Percentiles rank a stretch among this genome's conserved stretches.
Conservation (phyloP, 176 grass and related monocot genomes). For the Oryza officinalis region DNA sequence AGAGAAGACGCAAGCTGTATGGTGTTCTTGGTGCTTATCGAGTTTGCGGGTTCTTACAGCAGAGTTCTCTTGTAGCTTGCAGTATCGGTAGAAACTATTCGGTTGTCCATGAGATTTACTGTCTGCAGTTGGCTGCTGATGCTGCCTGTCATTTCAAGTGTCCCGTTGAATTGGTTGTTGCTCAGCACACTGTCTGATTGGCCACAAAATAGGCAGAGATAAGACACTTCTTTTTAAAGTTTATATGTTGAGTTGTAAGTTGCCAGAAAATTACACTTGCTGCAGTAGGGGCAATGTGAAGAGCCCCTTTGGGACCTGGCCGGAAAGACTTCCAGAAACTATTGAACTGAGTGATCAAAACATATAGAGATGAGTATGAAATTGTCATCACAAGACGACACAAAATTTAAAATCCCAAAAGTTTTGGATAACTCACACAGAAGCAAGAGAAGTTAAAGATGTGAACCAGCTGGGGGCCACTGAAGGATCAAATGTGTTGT, state of each 20-base stretch:
- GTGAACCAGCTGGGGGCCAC: constrained; percentile 66
- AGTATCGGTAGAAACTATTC: neutral
- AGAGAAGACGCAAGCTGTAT: neutral
- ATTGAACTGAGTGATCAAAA: constrained; percentile 53
- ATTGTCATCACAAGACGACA: neutral
- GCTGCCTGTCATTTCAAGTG: constrained; percentile 54
- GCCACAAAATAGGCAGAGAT: constrained; percentile 15
- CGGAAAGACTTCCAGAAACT: constrained; percentile 46
- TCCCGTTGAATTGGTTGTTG: constrained; percentile 50
- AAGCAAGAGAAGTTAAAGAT: constrained; percentile 54
- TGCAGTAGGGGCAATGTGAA: constrained; percentile 65
- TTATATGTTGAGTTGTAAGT: neutral
- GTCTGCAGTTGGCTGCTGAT: constrained; percentile 42
- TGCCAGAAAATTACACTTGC: constrained; percentile 74
- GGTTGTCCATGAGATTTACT: constrained; percentile 57
- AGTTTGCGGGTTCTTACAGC: constrained; percentile 31
- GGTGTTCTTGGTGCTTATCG: neutral
- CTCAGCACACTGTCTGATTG: constrained; percentile 49
- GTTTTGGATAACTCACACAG: constrained; percentile 61
- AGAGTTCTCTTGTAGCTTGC: constrained; percentile 56
- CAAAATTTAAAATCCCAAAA: neutral
- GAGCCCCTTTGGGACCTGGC: constrained; percentile 45
- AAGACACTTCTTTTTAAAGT: neutral
- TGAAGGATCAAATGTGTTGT: constrained; percentile 62
- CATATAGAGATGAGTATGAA: neutral